These are phyloP conservation scores for Paulownia fortunei DNA, from an alignment of 257 asterid genomes.

Conservation along the genomic window DNA sequence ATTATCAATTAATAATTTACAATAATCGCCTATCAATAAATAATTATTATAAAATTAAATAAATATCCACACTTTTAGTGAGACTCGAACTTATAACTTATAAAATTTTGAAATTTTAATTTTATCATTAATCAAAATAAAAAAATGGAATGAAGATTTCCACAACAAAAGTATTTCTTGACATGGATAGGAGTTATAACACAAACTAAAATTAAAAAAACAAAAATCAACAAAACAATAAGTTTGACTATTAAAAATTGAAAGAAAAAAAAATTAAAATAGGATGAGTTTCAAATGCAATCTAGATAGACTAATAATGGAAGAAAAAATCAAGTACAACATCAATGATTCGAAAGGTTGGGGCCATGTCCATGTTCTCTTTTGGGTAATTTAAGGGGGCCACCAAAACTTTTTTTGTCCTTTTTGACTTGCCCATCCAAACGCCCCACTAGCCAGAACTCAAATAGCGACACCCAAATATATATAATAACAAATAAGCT, in stretches of 20 bases:
- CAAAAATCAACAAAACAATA: background rate
- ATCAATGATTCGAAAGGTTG: conserved; percentile 5
- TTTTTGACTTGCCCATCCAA: conserved; percentile 38
- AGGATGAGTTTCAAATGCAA: background rate
- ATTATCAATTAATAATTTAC: no score
- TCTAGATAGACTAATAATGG: no score
- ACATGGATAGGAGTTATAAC: no score
- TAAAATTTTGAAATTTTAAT: no score
- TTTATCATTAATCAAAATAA: no score
- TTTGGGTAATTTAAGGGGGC: no score
- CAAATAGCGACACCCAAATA: background rate
- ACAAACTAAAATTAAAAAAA: background rate
- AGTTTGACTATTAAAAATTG: background rate
- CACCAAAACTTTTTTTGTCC: no score
- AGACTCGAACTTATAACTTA: no score
- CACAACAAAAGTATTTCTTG: background rate
- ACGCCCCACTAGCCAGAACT: conserved; percentile 30
- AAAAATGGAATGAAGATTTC: background rate
- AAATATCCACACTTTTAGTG: no score
- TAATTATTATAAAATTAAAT: no score
- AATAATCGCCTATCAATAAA: no score
- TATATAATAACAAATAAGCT: conserved; percentile 3
- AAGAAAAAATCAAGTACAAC: background rate
- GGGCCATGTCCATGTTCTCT: background rate
- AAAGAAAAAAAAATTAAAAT: no score